A percentile compares a stretch with the other conserved stretches of the same genome.
These are phyloP conservation scores for Talaromyces islandicus DNA, from an alignment of 2,329 filamentous ascomycete species.

Conservation along the genomic window DNA sequence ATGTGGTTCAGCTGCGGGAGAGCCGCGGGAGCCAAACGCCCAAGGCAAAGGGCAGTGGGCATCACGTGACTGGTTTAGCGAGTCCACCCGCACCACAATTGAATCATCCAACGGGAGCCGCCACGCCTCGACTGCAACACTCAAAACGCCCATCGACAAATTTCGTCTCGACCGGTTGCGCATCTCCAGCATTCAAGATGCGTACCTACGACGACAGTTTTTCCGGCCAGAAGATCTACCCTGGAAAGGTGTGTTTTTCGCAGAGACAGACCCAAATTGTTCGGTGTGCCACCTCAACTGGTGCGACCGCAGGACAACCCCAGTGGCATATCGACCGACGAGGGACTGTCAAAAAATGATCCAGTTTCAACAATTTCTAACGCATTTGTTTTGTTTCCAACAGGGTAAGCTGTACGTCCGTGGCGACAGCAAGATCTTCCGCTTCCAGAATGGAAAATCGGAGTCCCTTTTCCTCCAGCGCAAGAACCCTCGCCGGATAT, in stretches of 20 bases:
- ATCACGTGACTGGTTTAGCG: conserved; percentile 42
- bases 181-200: conserved; percentile 55
- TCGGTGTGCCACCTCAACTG: background rate
- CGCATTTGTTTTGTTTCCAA: conserved; percentile 26
- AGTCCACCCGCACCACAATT: conserved; percentile 37
- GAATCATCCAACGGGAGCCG: conserved; percentile 20
- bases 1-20: background rate
- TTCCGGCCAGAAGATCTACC: conserved; percentile 73
- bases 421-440: conserved; percentile 99
- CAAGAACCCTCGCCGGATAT: conserved; percentile 99
- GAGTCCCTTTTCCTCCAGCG: conserved; percentile 99
- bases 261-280: background rate
- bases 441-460: conserved; percentile 99
- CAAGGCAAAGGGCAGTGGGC: conserved; percentile 26
- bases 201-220: conserved; percentile 74
- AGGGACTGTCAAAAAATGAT: background rate
- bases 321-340: background rate
- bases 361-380: background rate
- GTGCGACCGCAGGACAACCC: background rate
- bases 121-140: conserved; percentile 36
- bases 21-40: background rate
- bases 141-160: conserved; percentile 37
- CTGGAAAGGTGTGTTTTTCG: conserved; percentile 61
- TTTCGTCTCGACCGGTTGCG: conserved; percentile 34
- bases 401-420: conserved; percentile 99